These are phyloP conservation scores for Cryomyces minteri DNA, from an alignment of 495 filamentous ascomycete species.

Conservation along the genomic window DNA sequence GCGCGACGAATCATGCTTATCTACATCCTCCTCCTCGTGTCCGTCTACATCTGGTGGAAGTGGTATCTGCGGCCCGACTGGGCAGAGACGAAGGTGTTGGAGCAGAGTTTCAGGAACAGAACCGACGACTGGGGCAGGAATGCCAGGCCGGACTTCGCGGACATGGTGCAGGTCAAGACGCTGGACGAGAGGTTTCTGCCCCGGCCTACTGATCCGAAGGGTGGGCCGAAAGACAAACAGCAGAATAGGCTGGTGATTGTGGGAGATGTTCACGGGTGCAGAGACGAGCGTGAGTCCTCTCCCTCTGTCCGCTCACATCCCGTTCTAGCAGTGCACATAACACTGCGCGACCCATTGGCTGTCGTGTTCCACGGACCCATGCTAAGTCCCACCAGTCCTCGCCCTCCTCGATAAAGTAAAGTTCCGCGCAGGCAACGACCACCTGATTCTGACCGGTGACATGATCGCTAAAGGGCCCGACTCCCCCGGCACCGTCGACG, in stretches of 20 bases:
- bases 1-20: slow-evolving; percentile 24
- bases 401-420: slow-evolving; percentile 45
- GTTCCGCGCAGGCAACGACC: slow-evolving; percentile 46
- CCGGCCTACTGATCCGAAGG: not conserved
- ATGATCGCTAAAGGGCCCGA: slow-evolving; percentile 81
- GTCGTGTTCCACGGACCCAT: not conserved
- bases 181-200: slow-evolving; percentile 25
- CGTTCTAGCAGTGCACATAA: not conserved
- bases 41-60: slow-evolving; percentile 24
- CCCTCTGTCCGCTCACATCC: not conserved
- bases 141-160: slow-evolving; percentile 26
- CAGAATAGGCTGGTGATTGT: slow-evolving; percentile 46
- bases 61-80: slow-evolving; percentile 22
- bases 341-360: not conserved
- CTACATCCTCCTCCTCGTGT: slow-evolving; percentile 22
- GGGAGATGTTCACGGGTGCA: slow-evolving; percentile 84
- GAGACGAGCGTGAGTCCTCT: slow-evolving; percentile 21
- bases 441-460: slow-evolving; percentile 70
- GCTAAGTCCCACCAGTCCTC: slow-evolving; percentile 11
- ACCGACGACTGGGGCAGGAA: slow-evolving; percentile 28
- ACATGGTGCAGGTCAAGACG: slow-evolving; percentile 27
- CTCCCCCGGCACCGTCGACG: slow-evolving; percentile 56
- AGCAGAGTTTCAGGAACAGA: slow-evolving; percentile 18
- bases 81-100: slow-evolving; percentile 20
- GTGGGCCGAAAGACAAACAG: slow-evolving; percentile 1